Evolutionary conservation across 2,329 filamentous ascomycete species (phyloP).

Genomic region (Apiospora kogelbergensis): DNA sequence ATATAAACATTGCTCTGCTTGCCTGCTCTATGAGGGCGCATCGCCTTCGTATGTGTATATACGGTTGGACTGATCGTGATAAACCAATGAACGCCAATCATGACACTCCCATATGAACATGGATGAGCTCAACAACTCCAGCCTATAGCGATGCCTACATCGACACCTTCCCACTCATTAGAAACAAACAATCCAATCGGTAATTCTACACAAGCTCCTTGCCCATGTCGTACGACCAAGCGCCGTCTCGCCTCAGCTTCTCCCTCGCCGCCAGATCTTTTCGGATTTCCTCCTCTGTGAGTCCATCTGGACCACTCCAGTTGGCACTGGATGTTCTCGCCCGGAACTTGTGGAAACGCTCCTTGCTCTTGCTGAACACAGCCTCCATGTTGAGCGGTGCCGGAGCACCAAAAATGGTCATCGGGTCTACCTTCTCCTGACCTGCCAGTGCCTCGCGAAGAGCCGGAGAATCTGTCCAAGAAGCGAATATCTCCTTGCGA

Average conservation of each 20-base stretch:
- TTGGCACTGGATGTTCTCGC: conserved; percentile 91
- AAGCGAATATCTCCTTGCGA: conserved; percentile 63
- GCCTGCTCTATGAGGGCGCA: conserved; percentile 1
- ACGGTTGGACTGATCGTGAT: background rate
- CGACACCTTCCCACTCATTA: background rate
- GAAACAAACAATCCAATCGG: background rate
- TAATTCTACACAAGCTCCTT: conserved; percentile 27
- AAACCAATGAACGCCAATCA: background rate
- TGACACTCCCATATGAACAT: background rate
- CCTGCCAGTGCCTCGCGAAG: conserved; percentile 72
- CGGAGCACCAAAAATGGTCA: conserved; percentile 85
- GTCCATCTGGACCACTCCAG: conserved; percentile 78
- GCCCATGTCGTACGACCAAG: conserved; percentile 62
- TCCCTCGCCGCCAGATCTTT: conserved; percentile 69
- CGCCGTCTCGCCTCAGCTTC: conserved; percentile 67
- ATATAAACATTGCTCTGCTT: background rate
- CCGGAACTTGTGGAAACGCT: conserved; percentile 82
- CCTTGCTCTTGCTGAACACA: conserved; percentile 88
- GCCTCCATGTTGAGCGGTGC: conserved; percentile 92
- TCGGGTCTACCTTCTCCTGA: conserved; percentile 84
- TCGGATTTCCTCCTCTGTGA: conserved; percentile 73
- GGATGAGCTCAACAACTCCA: conserved; percentile 4
- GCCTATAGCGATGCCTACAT: conserved; percentile 5
- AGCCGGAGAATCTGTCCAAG: conserved; percentile 88
- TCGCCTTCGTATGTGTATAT: background rate